A percentile compares a stretch with the other conserved stretches of the same genome.
These are phyloP conservation scores for Silybum marianum DNA, from an alignment of 129 eudicot genomes.

Conservation along the genomic window DNA sequence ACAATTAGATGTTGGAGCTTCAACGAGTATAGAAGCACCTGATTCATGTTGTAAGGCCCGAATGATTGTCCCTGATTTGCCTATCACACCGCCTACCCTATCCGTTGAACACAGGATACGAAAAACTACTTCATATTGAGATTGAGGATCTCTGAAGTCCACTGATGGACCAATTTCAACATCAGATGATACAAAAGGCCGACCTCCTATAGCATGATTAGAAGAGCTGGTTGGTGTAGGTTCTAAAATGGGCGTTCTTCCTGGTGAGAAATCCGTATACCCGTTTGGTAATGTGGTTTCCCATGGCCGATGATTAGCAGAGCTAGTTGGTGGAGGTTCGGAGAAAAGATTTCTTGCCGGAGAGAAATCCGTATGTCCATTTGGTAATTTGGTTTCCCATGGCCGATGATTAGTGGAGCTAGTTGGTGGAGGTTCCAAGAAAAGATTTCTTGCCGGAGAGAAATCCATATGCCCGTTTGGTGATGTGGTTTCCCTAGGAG, in stretches of 20 bases:
- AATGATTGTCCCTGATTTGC: conserved; percentile 66
- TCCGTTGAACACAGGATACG: conserved; percentile 63
- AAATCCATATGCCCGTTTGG: conserved; percentile 33
- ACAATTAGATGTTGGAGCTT: conserved; percentile 32
- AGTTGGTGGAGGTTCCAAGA: conserved; percentile 32
- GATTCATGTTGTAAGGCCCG: conserved; percentile 57
- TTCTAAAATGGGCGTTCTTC: conserved; percentile 28
- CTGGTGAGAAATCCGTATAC: conserved; percentile 33
- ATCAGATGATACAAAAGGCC: conserved; percentile 22
- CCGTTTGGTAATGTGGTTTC: conserved; percentile 20
- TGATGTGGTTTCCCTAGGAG: conserved; percentile 22
- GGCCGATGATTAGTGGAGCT: conserved; percentile 29
- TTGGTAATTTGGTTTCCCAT: conserved; percentile 11
- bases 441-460: conserved; percentile 32
- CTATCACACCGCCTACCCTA: conserved; percentile 67
- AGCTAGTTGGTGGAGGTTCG: conserved; percentile 37
- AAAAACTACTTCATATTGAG: conserved; percentile 51
- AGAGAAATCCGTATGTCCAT: conserved; percentile 34
- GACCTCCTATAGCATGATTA: conserved; percentile 33
- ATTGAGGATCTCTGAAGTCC: conserved; percentile 31
- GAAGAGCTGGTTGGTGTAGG: conserved; percentile 34
- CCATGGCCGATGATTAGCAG: conserved; percentile 19
- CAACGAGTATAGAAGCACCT: conserved; percentile 55
- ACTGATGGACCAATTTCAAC: conserved; percentile 32
- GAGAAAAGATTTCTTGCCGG: conserved; percentile 29